Base-by-base conservation (phyloP, 805 yeast genomes). In the Yarrowia sp. region DNA sequence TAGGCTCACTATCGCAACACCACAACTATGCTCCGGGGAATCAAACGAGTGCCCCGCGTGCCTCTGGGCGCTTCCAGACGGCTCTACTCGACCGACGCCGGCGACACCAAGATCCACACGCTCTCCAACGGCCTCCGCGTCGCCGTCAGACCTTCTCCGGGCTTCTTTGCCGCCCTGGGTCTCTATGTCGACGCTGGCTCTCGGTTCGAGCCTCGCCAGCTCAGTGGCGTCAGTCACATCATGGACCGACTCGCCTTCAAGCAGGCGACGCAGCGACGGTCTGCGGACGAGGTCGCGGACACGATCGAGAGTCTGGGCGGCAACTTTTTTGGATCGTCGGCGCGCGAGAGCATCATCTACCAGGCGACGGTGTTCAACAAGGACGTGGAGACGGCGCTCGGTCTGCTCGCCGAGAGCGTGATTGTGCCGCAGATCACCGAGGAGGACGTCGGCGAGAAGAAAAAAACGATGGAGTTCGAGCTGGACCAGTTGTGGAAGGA, bases 281-380 rank as follows among this genome's bases (percentile, higher is more conserved):
- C 82, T 1, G 92, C 90, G 2, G 75, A 79, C 42, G 81, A 86
- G 58, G 88, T 94, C 90, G 80, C 88, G 66, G 87, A 87, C 66
- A 81, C 80, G 19, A 77, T 94, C 65, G 91, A 90, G 63, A 78
- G 83, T 35, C 74, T 94, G 63, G 99, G 99, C 53, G 99, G 98
- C 13, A 93, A 91, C 72, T 91, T 88, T 74, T 92, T 90, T 84
- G 88, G 96, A 70, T 87, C 96, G 0, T 87, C 97, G 0, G 88
- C 96, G 7, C 81, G 99, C 70, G 99, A 94, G 73, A 82, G 96
- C 4, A 80, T 93, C 77, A 83, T 93, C 76, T 94, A 94, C 73
- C 98, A 94, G 74, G 96, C 97, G 1, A 86, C 96, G 2, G 96
- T 91, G 0, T 93, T 94, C 80, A 92, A 92, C 71, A 79, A 80